Evolutionary conservation across 495 filamentous ascomycete genomes (phyloP).

Genomic region (Immersiella caudata): DNA sequence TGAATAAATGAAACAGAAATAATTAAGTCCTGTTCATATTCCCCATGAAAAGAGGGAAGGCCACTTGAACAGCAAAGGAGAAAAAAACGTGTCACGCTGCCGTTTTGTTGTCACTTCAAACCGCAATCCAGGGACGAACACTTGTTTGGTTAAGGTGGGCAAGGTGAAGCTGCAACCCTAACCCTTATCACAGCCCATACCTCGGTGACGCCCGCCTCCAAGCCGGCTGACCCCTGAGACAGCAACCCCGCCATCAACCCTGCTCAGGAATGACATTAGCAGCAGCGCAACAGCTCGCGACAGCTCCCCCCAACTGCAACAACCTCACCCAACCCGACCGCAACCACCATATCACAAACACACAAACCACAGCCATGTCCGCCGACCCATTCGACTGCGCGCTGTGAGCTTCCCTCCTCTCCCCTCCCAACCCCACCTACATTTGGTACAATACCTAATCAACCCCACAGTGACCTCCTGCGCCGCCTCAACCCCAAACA

Average conservation of each 20-base stretch:
- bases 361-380: constrained; percentile 40
- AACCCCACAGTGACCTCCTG: constrained; percentile 80
- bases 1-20: constrained; percentile 8
- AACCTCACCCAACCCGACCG: not conserved
- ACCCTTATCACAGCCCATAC: not conserved
- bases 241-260: constrained; percentile 23
- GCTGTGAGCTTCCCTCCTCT: constrained; percentile 60
- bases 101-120: not conserved
- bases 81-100: not conserved
- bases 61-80: not conserved
- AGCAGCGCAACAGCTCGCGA: not conserved
- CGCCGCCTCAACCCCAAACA: constrained; percentile 94
- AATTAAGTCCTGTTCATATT: not conserved
- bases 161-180: not conserved
- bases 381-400: constrained; percentile 75
- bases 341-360: not conserved
- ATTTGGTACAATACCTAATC: constrained; percentile 8
- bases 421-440: constrained; percentile 15
- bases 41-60: not conserved
- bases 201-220: not conserved
- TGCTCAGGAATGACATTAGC: not conserved
- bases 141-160: not conserved
- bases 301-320: not conserved
- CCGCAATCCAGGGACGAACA: not conserved
- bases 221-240: constrained; percentile 7